phyloP scores from a whole-genome alignment of 495 filamentous ascomycete species.

The Melanomma pulvis-pyrius region DNA sequence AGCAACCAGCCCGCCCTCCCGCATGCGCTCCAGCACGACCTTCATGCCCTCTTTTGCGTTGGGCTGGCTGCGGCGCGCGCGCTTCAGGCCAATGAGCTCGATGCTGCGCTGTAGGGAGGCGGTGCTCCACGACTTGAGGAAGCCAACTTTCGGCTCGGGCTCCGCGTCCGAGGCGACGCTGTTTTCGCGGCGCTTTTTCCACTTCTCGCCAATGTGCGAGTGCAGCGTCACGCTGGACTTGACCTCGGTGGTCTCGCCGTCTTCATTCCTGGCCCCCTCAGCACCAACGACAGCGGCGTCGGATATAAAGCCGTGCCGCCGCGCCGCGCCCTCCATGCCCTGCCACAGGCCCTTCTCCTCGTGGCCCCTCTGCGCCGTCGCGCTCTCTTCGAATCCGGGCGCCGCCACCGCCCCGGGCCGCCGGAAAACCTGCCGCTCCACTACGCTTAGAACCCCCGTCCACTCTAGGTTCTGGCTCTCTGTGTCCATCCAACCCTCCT shows the following conservation, averaged over 20 bases:
- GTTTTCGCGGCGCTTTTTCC: slow-evolving; percentile 54
- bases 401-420: slow-evolving; percentile 53
- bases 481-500: slow-evolving; percentile 71
- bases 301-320: slow-evolving; percentile 30
- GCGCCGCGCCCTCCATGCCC: slow-evolving; percentile 27
- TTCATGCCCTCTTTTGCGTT: slow-evolving; percentile 96
- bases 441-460: slow-evolving; percentile 87
- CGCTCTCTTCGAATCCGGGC: background rate
- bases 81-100: slow-evolving; percentile 81
- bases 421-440: slow-evolving; percentile 81
- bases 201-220: slow-evolving; percentile 76
- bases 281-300: slow-evolving; percentile 35
- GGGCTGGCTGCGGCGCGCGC: slow-evolving; percentile 78
- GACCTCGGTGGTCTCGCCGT: slow-evolving; percentile 73
- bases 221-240: slow-evolving; percentile 82
- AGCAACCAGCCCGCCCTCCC: slow-evolving; percentile 78
- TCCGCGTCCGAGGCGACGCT: slow-evolving; percentile 53
- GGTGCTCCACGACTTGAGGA: slow-evolving; percentile 75
- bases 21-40: slow-evolving; percentile 83
- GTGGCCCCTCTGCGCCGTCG: background rate
- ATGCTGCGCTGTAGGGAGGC: slow-evolving; percentile 83
- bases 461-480: slow-evolving; percentile 54
- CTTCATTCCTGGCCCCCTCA: slow-evolving; percentile 43
- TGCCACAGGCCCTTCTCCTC: slow-evolving; percentile 8
- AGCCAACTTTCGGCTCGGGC: slow-evolving; percentile 57